A percentile compares a stretch with the other conserved stretches of the same genome.
Evolutionary conservation across 352 stramenopile species (phyloP).

Genomic region (Elongisporangium undulatum): DNA sequence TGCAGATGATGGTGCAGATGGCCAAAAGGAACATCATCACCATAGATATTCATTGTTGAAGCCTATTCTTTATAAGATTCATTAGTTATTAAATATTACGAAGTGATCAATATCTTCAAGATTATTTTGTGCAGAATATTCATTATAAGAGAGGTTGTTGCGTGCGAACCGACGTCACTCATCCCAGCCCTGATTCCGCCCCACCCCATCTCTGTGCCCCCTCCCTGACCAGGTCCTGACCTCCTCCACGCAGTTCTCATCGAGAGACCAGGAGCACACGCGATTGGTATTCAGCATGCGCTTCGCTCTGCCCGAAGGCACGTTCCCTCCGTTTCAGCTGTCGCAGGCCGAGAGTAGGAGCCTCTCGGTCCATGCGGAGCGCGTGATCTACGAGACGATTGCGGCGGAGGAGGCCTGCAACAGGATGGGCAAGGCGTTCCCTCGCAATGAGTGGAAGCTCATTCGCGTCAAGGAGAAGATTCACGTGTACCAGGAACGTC

Average conservation of each 20-base stretch:
- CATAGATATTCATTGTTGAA: no score
- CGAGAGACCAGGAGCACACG: background rate
- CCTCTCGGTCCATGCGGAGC: constrained; percentile 28
- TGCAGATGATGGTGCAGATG: no score
- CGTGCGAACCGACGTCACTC: background rate
- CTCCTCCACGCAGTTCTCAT: background rate
- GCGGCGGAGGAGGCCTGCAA: constrained; percentile 33
- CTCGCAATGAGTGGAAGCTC: constrained; percentile 31
- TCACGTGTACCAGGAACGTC: constrained; percentile 21
- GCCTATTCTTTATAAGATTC: no score
- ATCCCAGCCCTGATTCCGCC: background rate
- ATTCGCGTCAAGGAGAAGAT: constrained; percentile 33
- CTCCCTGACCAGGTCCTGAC: no score
- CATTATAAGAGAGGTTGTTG: background rate
- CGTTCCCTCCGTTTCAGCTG: constrained; percentile 23
- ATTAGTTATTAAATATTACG: no score
- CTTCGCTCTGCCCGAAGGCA: constrained; percentile 32
- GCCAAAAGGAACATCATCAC: no score
- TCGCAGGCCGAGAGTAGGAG: constrained; percentile 16
- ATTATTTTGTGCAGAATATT: background rate
- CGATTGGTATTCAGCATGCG: constrained; percentile 18
- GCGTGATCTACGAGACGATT: constrained; percentile 39
- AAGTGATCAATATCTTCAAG: no score
- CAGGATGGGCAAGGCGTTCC: constrained; percentile 14
- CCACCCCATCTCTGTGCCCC: background rate